Evolutionary conservation across 179 eudicot genomes (phyloP), one percentile per base, ranked within the genome.

Genomic region (Beta lomatogona): DNA sequence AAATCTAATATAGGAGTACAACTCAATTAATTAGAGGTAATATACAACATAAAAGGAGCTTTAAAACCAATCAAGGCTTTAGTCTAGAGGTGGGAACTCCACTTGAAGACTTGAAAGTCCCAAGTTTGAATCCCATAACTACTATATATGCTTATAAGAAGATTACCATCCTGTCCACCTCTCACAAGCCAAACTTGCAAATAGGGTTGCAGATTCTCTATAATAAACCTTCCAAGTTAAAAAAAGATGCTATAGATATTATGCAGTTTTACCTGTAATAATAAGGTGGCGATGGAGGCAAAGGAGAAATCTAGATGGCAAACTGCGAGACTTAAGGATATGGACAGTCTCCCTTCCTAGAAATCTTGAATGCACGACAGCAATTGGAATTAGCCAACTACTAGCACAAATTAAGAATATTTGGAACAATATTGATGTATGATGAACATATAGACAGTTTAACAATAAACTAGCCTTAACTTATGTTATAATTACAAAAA

Each of bases 381-480:
- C 73, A 70, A 70, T 70, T 5, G 73, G 54, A 70, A 44, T 70
- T 70, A 70, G 73, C 73, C 73, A 70, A 70, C 73, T 70, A 18
- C 73, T 53, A 70, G 2, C 8, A 12, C 25, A 19, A 70, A 45
- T 31, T 9, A 36, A 9, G 16, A 16, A 15, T 45, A 16, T 69
- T 45, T 44, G 73, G 9, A 69, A 45, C 53, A 69, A 68, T 44
- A 69, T 21, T 18, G 53, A 41, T 13, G 54, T 45, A 16, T 44
- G 25, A 69, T 36, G 41, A 69, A 44, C 73, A 70, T 44, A 70
- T 70, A 44, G 53, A 70, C 22, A 70, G 8, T 44, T 45, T 4
- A 70, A 46, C 14, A 44, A 53, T 18, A 44, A 70, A 18, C 8
- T 70, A 70, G 4, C 73, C 54, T 69, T 9, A 45, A 45, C 0